Evolutionary conservation across 2,329 filamentous ascomycete genomes (phyloP), one percentile per base, ranked within the genome.

Genomic region (Polychaeton citri): DNA sequence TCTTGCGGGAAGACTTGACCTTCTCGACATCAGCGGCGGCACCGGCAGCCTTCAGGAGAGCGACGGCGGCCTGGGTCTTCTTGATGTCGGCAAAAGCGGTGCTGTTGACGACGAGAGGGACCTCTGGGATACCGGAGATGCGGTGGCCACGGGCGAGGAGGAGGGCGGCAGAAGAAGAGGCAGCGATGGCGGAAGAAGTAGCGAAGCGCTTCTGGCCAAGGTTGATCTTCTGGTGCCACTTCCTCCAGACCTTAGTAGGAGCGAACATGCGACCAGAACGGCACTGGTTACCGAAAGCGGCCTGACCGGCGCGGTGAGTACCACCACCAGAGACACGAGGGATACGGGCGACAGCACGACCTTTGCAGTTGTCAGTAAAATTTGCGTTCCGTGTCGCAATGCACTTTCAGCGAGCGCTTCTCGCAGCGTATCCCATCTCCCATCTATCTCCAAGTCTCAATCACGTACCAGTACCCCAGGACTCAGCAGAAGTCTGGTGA

Each of bases 211-310:
- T 94, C 79, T 98, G 90, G 68, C 82, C 82, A 69, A 92, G 78
- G 78, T 93, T 94, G 79, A 98, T 78, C 86, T 96, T 96, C 76
- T 95, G 77, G 77, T 98, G 90, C 92, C 90, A 98, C 76, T 94
- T 95, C 68, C 90, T 79, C 92, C 90, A 98, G 73, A 94, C 82
- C 81, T 98, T 98, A 71, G 90, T 98, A 54, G 90, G 90, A 56
- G 90, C 90, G 73, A 98, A 98, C 90, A 98, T 98, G 73, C 90
- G 90, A 75, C 92, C 90, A 64, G 88, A 94, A 68, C 90, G 87
- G 75, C 90, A 98, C 86, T 88, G 86, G 83, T 98, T 98, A 85
- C 90, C 90, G 70, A 96, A 98, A 57, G 90, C 90, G 68, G 90
- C 90, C 76, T 98, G 90, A 75, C 90, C 90, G 63, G 90, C 90